phyloP scores from a whole-genome alignment of 768 basidiomycete genomes.

The Xanthoconium purpureum region DNA sequence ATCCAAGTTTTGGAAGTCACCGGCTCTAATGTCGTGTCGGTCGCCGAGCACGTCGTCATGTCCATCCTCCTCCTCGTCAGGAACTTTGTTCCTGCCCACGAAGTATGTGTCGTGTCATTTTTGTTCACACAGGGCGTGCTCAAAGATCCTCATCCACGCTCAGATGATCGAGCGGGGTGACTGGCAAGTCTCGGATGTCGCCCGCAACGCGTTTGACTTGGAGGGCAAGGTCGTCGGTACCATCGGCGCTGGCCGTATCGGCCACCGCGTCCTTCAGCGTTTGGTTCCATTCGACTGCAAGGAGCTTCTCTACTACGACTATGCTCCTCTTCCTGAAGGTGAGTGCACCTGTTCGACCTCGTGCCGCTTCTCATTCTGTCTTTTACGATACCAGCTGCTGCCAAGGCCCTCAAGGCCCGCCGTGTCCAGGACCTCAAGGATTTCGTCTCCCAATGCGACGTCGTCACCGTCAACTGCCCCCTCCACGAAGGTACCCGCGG shows the following conservation, averaged over 20 bases:
- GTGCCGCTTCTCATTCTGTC: background rate
- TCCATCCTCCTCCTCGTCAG: constrained; percentile 86
- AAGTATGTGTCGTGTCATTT: constrained; percentile 40
- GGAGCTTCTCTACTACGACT: constrained; percentile 89
- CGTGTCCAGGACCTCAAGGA: constrained; percentile 77
- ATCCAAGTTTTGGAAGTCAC: constrained; percentile 86
- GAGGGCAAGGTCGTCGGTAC: constrained; percentile 92
- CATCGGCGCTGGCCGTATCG: constrained; percentile 80
- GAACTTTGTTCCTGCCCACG: constrained; percentile 86
- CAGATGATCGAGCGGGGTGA: constrained; percentile 81
- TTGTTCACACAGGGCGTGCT: background rate
- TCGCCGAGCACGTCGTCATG: constrained; percentile 91
- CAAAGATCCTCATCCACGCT: background rate
- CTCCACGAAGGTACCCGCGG: constrained; percentile 82
- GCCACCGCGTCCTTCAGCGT: constrained; percentile 82
- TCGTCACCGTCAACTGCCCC: constrained; percentile 85
- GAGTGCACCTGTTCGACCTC: background rate
- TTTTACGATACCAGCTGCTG: constrained; percentile 43
- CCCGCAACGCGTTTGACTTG: constrained; percentile 82
- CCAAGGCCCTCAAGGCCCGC: constrained; percentile 62
- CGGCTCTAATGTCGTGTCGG: constrained; percentile 87
- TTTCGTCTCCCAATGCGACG: constrained; percentile 61
- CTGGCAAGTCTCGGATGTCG: constrained; percentile 84
- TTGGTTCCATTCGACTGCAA: constrained; percentile 83
- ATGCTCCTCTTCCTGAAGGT: constrained; percentile 67